Conservation (phyloP, 2,329 filamentous ascomycete species). For the Hyphodiscus sp. region DNA sequence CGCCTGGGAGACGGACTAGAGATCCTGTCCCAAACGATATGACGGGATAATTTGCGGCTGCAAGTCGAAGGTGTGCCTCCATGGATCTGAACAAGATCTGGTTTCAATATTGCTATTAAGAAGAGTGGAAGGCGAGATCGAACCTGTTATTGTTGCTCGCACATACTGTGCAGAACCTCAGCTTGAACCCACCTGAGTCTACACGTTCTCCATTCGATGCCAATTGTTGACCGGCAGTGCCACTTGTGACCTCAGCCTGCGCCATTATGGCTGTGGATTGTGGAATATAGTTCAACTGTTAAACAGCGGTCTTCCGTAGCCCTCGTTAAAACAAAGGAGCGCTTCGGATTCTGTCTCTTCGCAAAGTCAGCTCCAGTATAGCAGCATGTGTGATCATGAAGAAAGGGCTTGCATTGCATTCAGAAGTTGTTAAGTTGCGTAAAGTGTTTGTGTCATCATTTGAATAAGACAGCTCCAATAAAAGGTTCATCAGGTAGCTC, state of each 20-base stretch:
- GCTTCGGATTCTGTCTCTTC: not conserved
- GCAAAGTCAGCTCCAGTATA: not conserved
- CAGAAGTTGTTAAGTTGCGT: conserved; percentile 19
- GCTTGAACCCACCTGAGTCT: conserved; percentile 58
- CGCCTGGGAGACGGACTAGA: conserved; percentile 85
- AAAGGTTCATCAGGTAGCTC: conserved; percentile 17
- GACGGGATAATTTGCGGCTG: conserved; percentile 82
- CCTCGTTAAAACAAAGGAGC: too few species aligned
- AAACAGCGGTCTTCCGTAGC: too few species aligned
- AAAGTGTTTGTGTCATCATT: conserved; percentile 20
- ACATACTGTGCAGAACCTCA: conserved; percentile 98
- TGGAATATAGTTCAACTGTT: too few species aligned
- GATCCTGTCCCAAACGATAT: conserved; percentile 97
- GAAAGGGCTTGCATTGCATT: conserved; percentile 6
- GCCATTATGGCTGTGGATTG: conserved; percentile 2
- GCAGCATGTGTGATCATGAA: not conserved
- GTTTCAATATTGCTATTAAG: not conserved
- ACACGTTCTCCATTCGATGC: conserved; percentile 17
- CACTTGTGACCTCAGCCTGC: conserved; percentile 14
- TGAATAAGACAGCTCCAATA: conserved; percentile 23
- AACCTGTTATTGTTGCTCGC: conserved; percentile 97
- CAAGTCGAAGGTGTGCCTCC: conserved; percentile 95
- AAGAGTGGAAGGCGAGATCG: conserved; percentile 20
- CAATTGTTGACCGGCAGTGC: conserved; percentile 6
- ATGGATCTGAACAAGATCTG: conserved; percentile 63